Conservation (phyloP, 768 basidiomycete species). For the Lanmaoa pseudosensibilis region DNA sequence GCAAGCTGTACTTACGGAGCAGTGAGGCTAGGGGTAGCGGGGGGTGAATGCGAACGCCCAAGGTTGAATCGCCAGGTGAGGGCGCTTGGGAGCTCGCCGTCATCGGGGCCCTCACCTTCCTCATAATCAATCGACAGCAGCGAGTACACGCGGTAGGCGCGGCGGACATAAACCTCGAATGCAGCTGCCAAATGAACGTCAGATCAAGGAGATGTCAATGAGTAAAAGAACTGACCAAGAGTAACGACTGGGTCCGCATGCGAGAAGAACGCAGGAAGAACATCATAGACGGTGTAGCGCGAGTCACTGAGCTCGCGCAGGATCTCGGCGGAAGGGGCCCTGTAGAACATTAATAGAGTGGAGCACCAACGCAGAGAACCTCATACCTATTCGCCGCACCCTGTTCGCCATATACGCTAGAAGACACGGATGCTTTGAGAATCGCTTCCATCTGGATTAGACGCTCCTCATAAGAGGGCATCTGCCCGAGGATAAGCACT, state of each 20-base stretch:
- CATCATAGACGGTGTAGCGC: slow-evolving; percentile 94
- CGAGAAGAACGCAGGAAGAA: slow-evolving; percentile 93
- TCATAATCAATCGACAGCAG: slow-evolving; percentile 92
- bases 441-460: slow-evolving; percentile 92
- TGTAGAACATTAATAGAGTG: slow-evolving; percentile 28
- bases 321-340: slow-evolving; percentile 82
- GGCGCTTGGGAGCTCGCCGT: slow-evolving; percentile 76
- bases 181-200: slow-evolving; percentile 57
- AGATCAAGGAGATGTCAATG: neutral
- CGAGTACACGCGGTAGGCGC: slow-evolving; percentile 93
- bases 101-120: slow-evolving; percentile 82
- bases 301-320: slow-evolving; percentile 95
- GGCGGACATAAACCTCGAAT: slow-evolving; percentile 93
- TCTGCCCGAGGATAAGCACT: slow-evolving; percentile 91
- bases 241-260: slow-evolving; percentile 82
- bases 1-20: slow-evolving; percentile 25
- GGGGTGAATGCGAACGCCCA: slow-evolving; percentile 83
- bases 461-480: slow-evolving; percentile 97
- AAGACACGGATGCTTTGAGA: slow-evolving; percentile 82
- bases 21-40: slow-evolving; percentile 72
- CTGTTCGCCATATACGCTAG: slow-evolving; percentile 87
- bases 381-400: slow-evolving; percentile 58
- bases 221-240: slow-evolving; percentile 55
- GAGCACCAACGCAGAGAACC: neutral
- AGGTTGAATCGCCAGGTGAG: slow-evolving; percentile 97